These are phyloP conservation scores for Diaporthe vexans DNA, from an alignment of 2,329 filamentous ascomycete genomes.

Conservation along the genomic window DNA sequence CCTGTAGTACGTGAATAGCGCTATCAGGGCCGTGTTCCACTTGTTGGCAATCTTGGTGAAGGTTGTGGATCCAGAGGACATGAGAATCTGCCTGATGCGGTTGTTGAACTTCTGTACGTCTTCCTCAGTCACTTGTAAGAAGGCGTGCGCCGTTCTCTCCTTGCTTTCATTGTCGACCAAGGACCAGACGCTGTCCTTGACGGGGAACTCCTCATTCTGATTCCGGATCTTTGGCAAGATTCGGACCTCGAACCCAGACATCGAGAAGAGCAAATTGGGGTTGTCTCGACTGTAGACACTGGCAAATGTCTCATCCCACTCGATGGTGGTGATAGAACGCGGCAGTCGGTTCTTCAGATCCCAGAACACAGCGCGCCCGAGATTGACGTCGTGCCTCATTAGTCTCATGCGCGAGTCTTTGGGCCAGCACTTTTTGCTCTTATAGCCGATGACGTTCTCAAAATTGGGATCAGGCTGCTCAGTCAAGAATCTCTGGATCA, in stretches of 20 bases:
- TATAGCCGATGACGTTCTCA: conserved; percentile 98
- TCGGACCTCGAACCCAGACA: conserved; percentile 97
- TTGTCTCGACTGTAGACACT: conserved; percentile 99
- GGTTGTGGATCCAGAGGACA: conserved; percentile 99
- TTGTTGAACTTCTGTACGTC: conserved; percentile 99
- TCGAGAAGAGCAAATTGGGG: conserved; percentile 95
- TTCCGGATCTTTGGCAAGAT: conserved; percentile 97
- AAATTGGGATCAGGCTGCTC: conserved; percentile 99
- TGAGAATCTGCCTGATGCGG: conserved; percentile 96
- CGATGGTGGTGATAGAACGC: conserved; percentile 94
- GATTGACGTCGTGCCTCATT: conserved; percentile 98
- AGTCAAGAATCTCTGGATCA: conserved; percentile 97
- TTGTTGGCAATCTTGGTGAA: conserved; percentile 99
- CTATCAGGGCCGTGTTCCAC: conserved; percentile 98
- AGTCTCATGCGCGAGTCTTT: conserved; percentile 97
- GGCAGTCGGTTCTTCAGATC: conserved; percentile 97
- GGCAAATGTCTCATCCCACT: conserved; percentile 99
- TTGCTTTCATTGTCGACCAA: conserved; percentile 96
- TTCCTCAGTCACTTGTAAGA: conserved; percentile 97
- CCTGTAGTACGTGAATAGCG: conserved; percentile 98
- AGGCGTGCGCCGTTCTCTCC: conserved; percentile 96
- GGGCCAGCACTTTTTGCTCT: conserved; percentile 99
- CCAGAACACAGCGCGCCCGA: conserved; percentile 98
- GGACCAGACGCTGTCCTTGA: conserved; percentile 99
- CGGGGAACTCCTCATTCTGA: conserved; percentile 94